Conservation (phyloP, 345 rosid genomes). For the Populus simonii region DNA sequence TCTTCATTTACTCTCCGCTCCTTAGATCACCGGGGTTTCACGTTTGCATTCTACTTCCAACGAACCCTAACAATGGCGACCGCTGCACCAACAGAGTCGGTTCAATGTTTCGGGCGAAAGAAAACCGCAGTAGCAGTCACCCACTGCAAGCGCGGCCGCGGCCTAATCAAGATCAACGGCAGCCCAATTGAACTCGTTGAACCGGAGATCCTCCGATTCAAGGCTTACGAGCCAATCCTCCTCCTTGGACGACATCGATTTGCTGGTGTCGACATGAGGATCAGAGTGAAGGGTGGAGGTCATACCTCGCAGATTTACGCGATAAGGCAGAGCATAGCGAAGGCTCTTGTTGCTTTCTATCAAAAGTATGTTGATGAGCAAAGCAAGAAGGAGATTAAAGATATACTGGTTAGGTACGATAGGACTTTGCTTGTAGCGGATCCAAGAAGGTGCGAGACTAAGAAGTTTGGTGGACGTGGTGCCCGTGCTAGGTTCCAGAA, state of each 20-base stretch:
- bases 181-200: constrained; percentile 72
- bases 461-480: constrained; percentile 88
- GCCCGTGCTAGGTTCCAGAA: constrained; percentile 91
- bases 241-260: constrained; percentile 76
- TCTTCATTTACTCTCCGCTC: background rate
- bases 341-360: constrained; percentile 72
- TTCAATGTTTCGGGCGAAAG: constrained; percentile 85
- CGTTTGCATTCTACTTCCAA: no score
- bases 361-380: constrained; percentile 85
- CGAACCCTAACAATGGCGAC: constrained; percentile 38
- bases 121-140: constrained; percentile 84
- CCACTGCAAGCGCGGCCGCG: constrained; percentile 70
- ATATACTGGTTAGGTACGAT: constrained; percentile 66
- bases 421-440: constrained; percentile 82
- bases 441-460: constrained; percentile 83
- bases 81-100: constrained; percentile 35
- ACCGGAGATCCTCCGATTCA: constrained; percentile 86
- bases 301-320: constrained; percentile 87
- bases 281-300: constrained; percentile 74
- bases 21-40: background rate
- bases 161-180: constrained; percentile 76
- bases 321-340: constrained; percentile 85
- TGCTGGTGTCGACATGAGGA: constrained; percentile 84
- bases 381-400: constrained; percentile 83
- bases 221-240: constrained; percentile 70